Base-by-base conservation (phyloP, 1,284 basidiomycete genomes). In the Blastosporella zonata region DNA sequence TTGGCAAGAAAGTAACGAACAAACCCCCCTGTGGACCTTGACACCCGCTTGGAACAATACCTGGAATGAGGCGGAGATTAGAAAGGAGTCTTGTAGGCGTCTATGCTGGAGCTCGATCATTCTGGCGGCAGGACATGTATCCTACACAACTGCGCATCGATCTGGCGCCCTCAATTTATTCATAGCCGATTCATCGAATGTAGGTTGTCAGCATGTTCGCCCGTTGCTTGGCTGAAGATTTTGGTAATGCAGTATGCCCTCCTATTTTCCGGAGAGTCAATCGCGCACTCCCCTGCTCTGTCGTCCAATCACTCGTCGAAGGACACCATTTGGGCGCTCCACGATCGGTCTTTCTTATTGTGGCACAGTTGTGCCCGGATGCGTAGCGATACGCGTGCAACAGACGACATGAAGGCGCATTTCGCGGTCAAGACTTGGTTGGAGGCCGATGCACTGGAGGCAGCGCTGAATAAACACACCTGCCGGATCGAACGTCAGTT, bases 281-380 rank as follows among this genome's bases (percentile, higher is more conserved):
- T 81, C 20, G 62, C 65, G n/a, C 66, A 58, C 40, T 73, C 62
- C 4, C 67, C 66, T 10, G 53, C 59, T 28, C 54, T 67, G 22
- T 52, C 62, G 15, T 53, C 53, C 27, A 49, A 48, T 2, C 55
- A 70, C 42, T 69, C 74, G 2, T 70, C 74, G 5, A 84, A 84
- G 59, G 78, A 86, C 45, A 83, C 81, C 2, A 71, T 87, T 13
- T 89, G 84, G 85, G 84, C 83, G 13, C 66, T 89, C 40, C 80
- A 84, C 59, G 78, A 82, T 56, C 79, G 85, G 37, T 72, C 76
- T 3, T 81, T 83, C 67, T 65, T 90, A 13, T 67, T 89, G 25
- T 90, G 87, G 85, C 79, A 86, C 61, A 74, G 75, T 27, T 89
- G 87, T 58, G 68, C 82, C 37, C 76, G 75, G 35, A 79, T 84